Conservation (phyloP, 345 rosid species). For the Linum trigynum region DNA sequence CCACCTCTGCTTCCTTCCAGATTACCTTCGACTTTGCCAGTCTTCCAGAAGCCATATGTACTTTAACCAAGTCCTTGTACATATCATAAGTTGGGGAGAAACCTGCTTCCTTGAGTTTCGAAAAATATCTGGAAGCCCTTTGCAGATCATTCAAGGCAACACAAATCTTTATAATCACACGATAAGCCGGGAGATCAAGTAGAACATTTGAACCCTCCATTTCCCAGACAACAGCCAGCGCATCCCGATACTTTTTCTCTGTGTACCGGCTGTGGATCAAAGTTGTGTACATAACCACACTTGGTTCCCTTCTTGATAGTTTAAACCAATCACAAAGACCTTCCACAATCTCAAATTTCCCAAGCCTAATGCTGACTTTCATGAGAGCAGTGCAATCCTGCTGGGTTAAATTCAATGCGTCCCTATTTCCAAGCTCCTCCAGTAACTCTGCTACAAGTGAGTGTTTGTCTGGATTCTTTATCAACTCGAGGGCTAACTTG, state of each 20-base stretch:
- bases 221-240: constrained; percentile 80
- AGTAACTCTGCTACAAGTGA: constrained; percentile 38
- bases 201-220: constrained; percentile 69
- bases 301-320: constrained; percentile 44
- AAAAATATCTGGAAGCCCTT: constrained; percentile 66
- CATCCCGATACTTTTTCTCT: constrained; percentile 56
- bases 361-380: constrained; percentile 62
- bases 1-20: constrained; percentile 60
- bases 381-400: constrained; percentile 74
- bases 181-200: constrained; percentile 79
- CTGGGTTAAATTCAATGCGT: constrained; percentile 53
- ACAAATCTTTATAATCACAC: constrained; percentile 64
- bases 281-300: constrained; percentile 78
- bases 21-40: constrained; percentile 59
- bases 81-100: constrained; percentile 69
- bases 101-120: constrained; percentile 77
- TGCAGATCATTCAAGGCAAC: constrained; percentile 64
- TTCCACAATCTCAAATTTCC: constrained; percentile 51
- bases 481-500: constrained; percentile 65
- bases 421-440: constrained; percentile 59
- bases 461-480: constrained; percentile 60
- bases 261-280: constrained; percentile 60
- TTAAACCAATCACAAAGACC: constrained; percentile 57
- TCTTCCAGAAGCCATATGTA: constrained; percentile 49
- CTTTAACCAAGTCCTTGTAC: constrained; percentile 40